phyloP scores from a whole-genome alignment of 768 basidiomycete species.

The Cystobasidium onofrii region DNA sequence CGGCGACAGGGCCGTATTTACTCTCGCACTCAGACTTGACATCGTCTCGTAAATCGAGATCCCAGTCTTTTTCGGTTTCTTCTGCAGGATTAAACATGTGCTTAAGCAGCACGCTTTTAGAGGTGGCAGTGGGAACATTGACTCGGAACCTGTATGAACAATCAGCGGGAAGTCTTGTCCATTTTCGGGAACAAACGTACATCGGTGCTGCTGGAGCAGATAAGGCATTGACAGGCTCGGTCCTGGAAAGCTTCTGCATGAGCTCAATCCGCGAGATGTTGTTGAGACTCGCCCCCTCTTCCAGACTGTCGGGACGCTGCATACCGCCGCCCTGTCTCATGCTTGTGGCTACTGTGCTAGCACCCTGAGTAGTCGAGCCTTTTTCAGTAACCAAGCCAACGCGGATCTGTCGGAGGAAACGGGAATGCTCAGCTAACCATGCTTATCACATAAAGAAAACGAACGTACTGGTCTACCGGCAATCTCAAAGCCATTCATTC shows the following conservation, averaged over 20 bases:
- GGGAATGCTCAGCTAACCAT: neutral
- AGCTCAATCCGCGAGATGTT: slow-evolving; percentile 96
- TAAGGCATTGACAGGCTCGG: slow-evolving; percentile 44
- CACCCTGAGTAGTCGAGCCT: slow-evolving; percentile 10
- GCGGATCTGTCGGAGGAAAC: slow-evolving; percentile 20
- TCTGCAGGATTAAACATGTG: slow-evolving; percentile 99
- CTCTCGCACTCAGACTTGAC: slow-evolving; percentile 86
- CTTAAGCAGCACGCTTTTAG: slow-evolving; percentile 76
- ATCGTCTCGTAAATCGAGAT: slow-evolving; percentile 88
- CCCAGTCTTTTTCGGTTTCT: slow-evolving; percentile 94
- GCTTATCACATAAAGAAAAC: neutral
- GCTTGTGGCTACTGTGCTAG: slow-evolving; percentile 30
- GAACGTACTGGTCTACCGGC: slow-evolving; percentile 59
- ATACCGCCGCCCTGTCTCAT: slow-evolving; percentile 17
- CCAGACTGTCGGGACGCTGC: slow-evolving; percentile 63
- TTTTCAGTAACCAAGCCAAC: slow-evolving; percentile 40
- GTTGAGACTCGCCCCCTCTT: slow-evolving; percentile 94
- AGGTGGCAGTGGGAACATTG: slow-evolving; percentile 75
- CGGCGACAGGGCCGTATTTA: slow-evolving; percentile 78
- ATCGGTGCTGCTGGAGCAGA: slow-evolving; percentile 33
- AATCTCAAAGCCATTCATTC: slow-evolving; percentile 98
- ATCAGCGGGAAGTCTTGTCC: no score
- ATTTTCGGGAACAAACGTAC: slow-evolving; percentile 13
- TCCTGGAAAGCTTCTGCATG: slow-evolving; percentile 99
- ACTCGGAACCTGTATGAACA: slow-evolving; percentile 56